Conservation (phyloP, 371 early-diverging fungal genomes). For the Mucor saturninus region DNA sequence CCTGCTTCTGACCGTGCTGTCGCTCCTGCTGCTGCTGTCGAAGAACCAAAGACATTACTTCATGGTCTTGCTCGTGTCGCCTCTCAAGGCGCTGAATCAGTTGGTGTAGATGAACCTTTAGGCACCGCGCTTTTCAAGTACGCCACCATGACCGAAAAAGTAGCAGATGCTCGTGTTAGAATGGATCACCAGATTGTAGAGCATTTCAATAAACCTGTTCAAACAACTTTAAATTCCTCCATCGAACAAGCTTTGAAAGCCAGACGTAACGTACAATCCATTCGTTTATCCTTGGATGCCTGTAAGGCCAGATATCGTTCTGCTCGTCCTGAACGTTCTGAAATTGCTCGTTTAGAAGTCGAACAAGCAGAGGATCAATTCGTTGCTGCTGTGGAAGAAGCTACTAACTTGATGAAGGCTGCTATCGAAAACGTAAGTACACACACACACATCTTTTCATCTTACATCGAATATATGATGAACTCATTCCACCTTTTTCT, state of each 20-base stretch:
- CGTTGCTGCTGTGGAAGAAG: constrained; percentile 89
- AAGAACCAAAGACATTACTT: constrained; percentile 63
- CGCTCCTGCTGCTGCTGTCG: not conserved
- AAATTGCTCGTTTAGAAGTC: constrained; percentile 78
- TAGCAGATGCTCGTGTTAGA: constrained; percentile 77
- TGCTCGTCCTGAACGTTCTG: constrained; percentile 72
- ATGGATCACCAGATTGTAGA: constrained; percentile 72
- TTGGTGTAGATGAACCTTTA: constrained; percentile 81
- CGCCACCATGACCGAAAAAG: constrained; percentile 78
- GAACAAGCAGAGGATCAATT: constrained; percentile 91
- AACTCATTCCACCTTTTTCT: not conserved
- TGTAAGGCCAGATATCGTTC: constrained; percentile 77
- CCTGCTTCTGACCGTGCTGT: constrained; percentile 54
- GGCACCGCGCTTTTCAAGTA: constrained; percentile 85
- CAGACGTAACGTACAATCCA: constrained; percentile 78
- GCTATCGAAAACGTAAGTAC: constrained; percentile 76
- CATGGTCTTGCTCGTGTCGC: constrained; percentile 80
- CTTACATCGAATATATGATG: no score
- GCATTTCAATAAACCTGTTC: constrained; percentile 79
- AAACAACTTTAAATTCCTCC: constrained; percentile 68
- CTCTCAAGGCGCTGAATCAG: constrained; percentile 47
- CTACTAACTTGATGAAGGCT: constrained; percentile 88
- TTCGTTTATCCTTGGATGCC: constrained; percentile 83
- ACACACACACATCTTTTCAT: no score
- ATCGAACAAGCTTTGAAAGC: constrained; percentile 85